These are phyloP conservation scores for Ilyonectria robusta DNA, from an alignment of 2,329 filamentous ascomycete genomes.

Conservation along the genomic window DNA sequence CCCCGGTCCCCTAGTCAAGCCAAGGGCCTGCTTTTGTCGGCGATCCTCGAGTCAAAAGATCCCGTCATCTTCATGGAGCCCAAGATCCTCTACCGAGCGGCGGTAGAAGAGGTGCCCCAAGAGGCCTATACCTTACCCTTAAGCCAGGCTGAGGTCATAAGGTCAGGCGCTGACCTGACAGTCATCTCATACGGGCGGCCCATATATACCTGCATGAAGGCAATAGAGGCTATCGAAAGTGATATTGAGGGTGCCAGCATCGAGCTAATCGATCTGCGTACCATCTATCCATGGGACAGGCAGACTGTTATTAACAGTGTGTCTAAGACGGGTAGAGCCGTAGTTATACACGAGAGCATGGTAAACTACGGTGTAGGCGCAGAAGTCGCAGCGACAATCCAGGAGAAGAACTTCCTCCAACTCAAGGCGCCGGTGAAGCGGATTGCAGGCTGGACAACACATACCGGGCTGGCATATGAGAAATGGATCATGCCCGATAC, in stretches of 20 bases:
- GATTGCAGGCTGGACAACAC: conserved; percentile 88
- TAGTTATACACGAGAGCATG: conserved; percentile 94
- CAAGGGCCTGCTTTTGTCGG: conserved; percentile 84
- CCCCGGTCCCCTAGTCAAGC: conserved; percentile 88
- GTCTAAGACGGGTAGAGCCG: conserved; percentile 84
- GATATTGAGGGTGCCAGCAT: conserved; percentile 78
- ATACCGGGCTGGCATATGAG: conserved; percentile 83
- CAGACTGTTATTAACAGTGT: conserved; percentile 84
- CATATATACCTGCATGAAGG: conserved; percentile 83
- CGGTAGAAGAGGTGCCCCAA: conserved; percentile 88
- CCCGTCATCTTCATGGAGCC: conserved; percentile 94
- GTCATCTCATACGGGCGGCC: conserved; percentile 91
- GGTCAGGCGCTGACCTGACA: conserved; percentile 82
- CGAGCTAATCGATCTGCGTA: conserved; percentile 88
- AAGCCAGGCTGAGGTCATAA: conserved; percentile 86
- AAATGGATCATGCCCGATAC: conserved; percentile 86
- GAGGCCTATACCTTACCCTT: conserved; percentile 85
- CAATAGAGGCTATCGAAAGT: conserved; percentile 81
- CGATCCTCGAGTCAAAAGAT: conserved; percentile 80
- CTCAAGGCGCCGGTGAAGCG: conserved; percentile 87
- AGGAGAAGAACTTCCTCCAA: conserved; percentile 84
- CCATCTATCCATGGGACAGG: conserved; percentile 91
- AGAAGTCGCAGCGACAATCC: conserved; percentile 88
- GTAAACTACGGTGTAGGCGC: conserved; percentile 89
- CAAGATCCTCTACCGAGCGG: conserved; percentile 91